Evolutionary conservation across 148 eudicot species (phyloP).

Genomic region (Silene latifolia): DNA sequence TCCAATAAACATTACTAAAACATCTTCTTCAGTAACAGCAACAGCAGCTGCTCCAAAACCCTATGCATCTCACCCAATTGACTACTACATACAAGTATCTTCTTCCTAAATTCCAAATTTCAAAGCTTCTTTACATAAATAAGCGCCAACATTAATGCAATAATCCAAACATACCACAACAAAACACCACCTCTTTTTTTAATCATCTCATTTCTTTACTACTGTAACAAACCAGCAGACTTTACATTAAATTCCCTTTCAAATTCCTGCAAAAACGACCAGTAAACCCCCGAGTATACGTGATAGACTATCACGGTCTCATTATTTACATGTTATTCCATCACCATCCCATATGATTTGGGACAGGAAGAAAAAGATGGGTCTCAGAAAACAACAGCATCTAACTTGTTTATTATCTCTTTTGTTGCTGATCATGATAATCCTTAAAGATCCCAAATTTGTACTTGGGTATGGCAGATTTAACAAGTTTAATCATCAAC

Average conservation of each 20-base stretch:
- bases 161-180: slow-evolving; percentile 22
- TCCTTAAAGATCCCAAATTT: slow-evolving; percentile 25
- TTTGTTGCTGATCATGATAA: slow-evolving; percentile 38
- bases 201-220: background rate
- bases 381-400: slow-evolving; percentile 37
- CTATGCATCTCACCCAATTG: slow-evolving; percentile 18
- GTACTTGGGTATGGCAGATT: slow-evolving; percentile 37
- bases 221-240: no score
- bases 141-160: slow-evolving; percentile 20
- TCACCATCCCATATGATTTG: slow-evolving; percentile 4
- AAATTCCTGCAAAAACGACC: background rate
- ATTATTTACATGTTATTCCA: background rate
- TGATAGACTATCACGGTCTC: no score
- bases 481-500: slow-evolving; percentile 32
- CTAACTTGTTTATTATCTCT: slow-evolving; percentile 32
- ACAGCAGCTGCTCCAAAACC: slow-evolving; percentile 20
- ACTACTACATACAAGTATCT: slow-evolving; percentile 5
- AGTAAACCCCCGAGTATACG: no score
- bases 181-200: slow-evolving; percentile 7
- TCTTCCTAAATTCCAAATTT: slow-evolving; percentile 19
- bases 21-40: background rate
- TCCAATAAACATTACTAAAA: slow-evolving; percentile 27
- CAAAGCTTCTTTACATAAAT: slow-evolving; percentile 5
- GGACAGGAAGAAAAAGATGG: slow-evolving; percentile 24
- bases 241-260: slow-evolving; percentile 14